These are phyloP conservation scores for Apophysomyces trapeziformis DNA, from an alignment of 371 early-diverging fungal genomes.

Conservation along the genomic window DNA sequence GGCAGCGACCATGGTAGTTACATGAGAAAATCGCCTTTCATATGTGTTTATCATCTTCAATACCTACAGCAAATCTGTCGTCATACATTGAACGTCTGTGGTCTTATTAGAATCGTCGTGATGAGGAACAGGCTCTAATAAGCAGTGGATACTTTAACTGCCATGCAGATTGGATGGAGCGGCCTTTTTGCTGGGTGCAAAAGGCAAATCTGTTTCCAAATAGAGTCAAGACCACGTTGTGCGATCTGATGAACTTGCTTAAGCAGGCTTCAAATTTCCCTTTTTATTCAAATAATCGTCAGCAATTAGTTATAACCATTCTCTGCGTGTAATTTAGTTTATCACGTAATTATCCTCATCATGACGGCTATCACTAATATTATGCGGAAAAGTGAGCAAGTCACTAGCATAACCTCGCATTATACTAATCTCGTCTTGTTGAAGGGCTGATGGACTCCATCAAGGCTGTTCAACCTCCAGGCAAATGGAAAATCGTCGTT, in stretches of 20 bases:
- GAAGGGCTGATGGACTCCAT: slow-evolving; percentile 75
- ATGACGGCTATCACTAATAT: slow-evolving; percentile 35
- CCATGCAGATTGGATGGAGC: too few species aligned
- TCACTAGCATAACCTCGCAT: background rate
- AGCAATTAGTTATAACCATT: background rate
- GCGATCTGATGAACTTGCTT: background rate
- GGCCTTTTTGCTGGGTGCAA: slow-evolving; percentile 6
- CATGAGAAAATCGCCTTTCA: too few species aligned
- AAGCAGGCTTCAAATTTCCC: background rate
- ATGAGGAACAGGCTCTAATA: too few species aligned
- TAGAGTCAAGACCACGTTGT: slow-evolving; percentile 4
- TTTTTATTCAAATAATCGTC: background rate
- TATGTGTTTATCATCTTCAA: too few species aligned
- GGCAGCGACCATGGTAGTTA: too few species aligned
- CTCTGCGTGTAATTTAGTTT: background rate
- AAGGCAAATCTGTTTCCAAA: slow-evolving; percentile 2
- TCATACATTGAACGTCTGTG: too few species aligned
- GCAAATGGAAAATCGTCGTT: slow-evolving; percentile 90
- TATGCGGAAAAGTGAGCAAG: slow-evolving; percentile 40
- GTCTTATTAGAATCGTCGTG: too few species aligned
- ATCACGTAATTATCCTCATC: slow-evolving; percentile 3
- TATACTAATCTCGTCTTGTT: background rate
- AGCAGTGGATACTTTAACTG: too few species aligned
- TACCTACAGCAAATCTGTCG: too few species aligned
- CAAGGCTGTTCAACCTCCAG: slow-evolving; percentile 66